These are phyloP conservation scores for Plectosphaerella cucumerina DNA, from an alignment of 2,329 filamentous ascomycete species.

Conservation along the genomic window DNA sequence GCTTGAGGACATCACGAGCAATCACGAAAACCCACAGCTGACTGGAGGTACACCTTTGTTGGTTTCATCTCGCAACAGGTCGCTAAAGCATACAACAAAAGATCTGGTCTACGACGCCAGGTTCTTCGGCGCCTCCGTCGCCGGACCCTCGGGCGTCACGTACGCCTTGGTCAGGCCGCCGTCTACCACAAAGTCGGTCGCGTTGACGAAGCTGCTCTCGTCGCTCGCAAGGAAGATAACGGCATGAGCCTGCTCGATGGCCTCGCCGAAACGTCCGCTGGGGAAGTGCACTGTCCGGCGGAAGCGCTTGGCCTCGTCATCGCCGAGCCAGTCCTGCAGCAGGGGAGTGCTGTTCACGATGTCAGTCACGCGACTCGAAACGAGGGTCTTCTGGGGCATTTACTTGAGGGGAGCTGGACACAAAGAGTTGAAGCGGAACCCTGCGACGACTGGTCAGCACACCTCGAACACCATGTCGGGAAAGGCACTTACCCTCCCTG, in stretches of 20 bases:
- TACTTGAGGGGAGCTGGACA: slow-evolving; percentile 72
- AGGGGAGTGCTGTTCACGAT: slow-evolving; percentile 54
- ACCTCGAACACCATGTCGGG: too few species aligned
- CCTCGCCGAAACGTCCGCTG: slow-evolving; percentile 69
- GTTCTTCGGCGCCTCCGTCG: background rate
- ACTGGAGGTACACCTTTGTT: too few species aligned
- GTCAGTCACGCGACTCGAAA: background rate
- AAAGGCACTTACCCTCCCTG: slow-evolving; percentile 42
- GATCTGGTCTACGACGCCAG: background rate
- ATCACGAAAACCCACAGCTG: background rate
- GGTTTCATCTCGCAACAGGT: too few species aligned
- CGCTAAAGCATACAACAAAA: too few species aligned
- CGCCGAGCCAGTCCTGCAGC: slow-evolving; percentile 72
- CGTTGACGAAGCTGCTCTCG: slow-evolving; percentile 71
- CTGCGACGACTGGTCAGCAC: too few species aligned
- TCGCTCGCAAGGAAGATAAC: slow-evolving; percentile 72
- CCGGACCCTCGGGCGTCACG: slow-evolving; percentile 19
- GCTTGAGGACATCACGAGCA: slow-evolving; percentile 22
- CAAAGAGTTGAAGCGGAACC: slow-evolving; percentile 70
- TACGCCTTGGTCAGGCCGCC: slow-evolving; percentile 62
- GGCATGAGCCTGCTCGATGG: slow-evolving; percentile 72
- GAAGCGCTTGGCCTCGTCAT: slow-evolving; percentile 64
- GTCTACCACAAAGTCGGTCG: slow-evolving; percentile 68
- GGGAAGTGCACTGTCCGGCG: slow-evolving; percentile 75
- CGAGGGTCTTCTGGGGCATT: slow-evolving; percentile 10